Base-by-base conservation (phyloP, 176 grass and related monocot species). In the Bolboschoenus planiculmis region DNA sequence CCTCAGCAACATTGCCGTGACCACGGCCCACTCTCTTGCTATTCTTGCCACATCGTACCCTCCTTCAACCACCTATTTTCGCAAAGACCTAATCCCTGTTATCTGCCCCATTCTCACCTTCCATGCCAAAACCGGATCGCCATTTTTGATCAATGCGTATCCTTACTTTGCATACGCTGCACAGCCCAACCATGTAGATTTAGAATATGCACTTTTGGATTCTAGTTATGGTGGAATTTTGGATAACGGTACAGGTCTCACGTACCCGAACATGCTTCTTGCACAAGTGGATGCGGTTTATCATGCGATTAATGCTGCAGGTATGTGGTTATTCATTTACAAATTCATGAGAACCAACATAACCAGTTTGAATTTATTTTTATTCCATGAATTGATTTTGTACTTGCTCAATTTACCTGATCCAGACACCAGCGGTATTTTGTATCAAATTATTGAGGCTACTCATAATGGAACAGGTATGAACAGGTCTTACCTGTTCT, bases 71-170 rank as follows among this genome's bases (percentile, higher is more conserved):
- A 85, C 78, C 0, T 87, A 79, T 74, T 90, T 92, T 72, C 85
- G 84, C 72, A 88, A 90, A 66, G 90, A 93, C 51, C 82, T 89
- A 46, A 65, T 87, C 37, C 87, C 87, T 54, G 5, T 70, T 15
- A 74, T 97, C 79, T 85, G 94, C 77, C 93, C 91, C 20, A 86
- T 97, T 70, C 76, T 97, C 20, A 82, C 66, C 24, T 97, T 97
- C 86, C 91, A 90, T 81, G 89, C 84, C 0, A 79, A 81, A 80
- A 88, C 91, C 16, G 78, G 73, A 6, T 85, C 94, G 26, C 91
- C 94, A 1, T 90, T 97, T 76, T 86, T 91, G 21, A 85, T 90
- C 58, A 97, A 97, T 59, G 94, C 94, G n/a, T 97, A 97, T 82
- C 91, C 94, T 0, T 97, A 97, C 79, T 97, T 97, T 59, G 94